Evolutionary conservation across 2,329 filamentous ascomycete species (phyloP), one percentile per base, ranked within the genome.

Genomic region (Harringtonia lauricola): DNA sequence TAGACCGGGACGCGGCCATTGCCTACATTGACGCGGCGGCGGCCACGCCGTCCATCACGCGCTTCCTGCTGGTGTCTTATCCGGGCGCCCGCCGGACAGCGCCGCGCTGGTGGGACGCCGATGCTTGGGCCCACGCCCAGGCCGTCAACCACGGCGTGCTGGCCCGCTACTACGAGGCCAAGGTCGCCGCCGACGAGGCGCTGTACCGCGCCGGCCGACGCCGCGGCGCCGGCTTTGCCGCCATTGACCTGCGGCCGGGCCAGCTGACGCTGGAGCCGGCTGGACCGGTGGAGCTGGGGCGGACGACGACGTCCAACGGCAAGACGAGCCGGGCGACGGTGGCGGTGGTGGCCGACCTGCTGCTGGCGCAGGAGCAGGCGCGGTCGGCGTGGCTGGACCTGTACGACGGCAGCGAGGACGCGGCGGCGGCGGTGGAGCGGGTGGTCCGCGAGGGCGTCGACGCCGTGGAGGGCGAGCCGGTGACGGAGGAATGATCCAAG

Each of bases 31-130:
- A 71, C 40, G 77, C 79, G 6, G 69, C 77, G 1, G 70, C 73
- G 18, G 58, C 68, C 8, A 67, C 69, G 0, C 69, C 75, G 0
- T 61, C 63, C 18, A 64, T 83, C 48, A 74, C 63, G 3, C 73
- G 76, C 47, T 83, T 83, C 61, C 66, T 85, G 39, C 70, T 83
- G 52, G 65, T 85, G 42, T 82, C 78, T 1, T 80, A 81, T 50
- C 58, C 75, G 12, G 67, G 67, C 46, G 72, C 74, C 17, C 71
- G 81, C 21, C 65, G 70, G 22, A 44, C 49, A 7, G 62, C 62
- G 26, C 71, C 78, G 1, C 51, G 67, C 1, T 82, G 77, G 76
- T 81, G 73, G 72, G 57, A 64, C 19, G 62, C 68, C 6, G 66
- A 62, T 10, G 61, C 60, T 44, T 78, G 71, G 70, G 58, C 64